These are phyloP conservation scores for Ascochyta rabiei DNA, from an alignment of 2,329 filamentous ascomycete species.

Conservation along the genomic window DNA sequence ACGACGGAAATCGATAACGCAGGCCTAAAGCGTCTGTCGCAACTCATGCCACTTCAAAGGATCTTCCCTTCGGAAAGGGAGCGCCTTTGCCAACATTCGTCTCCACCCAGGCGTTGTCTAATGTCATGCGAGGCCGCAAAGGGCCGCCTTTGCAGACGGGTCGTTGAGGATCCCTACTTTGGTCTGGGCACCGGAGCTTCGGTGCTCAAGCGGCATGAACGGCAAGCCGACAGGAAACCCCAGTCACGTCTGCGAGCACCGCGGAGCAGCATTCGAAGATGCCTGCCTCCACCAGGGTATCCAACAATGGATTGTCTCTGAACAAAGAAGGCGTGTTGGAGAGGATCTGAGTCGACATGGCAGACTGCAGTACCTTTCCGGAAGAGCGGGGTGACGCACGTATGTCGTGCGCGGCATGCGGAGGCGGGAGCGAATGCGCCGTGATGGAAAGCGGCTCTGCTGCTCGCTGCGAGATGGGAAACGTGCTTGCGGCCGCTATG, in stretches of 20 bases:
- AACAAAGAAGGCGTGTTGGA: conserved; percentile 5
- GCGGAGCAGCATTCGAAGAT: neutral
- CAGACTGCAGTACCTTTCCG: conserved; percentile 35
- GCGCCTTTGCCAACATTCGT: neutral
- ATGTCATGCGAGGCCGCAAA: conserved; percentile 13
- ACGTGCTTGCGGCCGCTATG: conserved; percentile 29
- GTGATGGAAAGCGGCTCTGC: conserved; percentile 37
- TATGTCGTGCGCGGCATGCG: conserved; percentile 47
- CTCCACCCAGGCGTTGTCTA: conserved; percentile 2
- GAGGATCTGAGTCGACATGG: conserved; percentile 17
- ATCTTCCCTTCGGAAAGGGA: conserved; percentile 2
- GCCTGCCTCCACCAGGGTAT: neutral
- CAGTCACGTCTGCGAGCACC: neutral
- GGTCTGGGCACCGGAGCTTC: conserved; percentile 1
- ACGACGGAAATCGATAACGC: neutral
- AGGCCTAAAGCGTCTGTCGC: conserved; percentile 3
- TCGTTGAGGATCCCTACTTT: conserved; percentile 11
- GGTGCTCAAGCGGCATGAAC: neutral
- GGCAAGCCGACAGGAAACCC: neutral
- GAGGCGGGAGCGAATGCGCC: conserved; percentile 36
- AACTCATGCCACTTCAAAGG: neutral
- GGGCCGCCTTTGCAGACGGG: conserved; percentile 15
- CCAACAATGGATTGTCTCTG: neutral
- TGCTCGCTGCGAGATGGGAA: conserved; percentile 33
- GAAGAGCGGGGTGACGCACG: conserved; percentile 31